These are phyloP conservation scores for Nitzschia inconspicua DNA, from an alignment of 108 stramenopile genomes.

Conservation along the genomic window DNA sequence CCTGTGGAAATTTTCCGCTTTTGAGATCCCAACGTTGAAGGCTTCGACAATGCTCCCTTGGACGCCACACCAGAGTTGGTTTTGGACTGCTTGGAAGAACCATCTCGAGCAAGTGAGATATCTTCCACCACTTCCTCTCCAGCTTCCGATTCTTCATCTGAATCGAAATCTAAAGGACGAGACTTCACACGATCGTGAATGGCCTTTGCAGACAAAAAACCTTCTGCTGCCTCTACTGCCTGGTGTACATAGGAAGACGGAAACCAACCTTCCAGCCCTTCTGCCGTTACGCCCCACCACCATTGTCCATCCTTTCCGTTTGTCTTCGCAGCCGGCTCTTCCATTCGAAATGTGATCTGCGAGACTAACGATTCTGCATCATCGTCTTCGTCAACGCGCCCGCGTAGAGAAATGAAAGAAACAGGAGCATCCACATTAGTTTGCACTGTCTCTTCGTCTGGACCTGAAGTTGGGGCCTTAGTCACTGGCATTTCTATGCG, in stretches of 20 bases:
- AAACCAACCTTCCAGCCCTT: slow-evolving; percentile 50
- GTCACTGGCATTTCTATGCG: not conserved
- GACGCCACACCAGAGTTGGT: not conserved
- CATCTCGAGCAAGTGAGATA: not conserved
- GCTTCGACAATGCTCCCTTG: not conserved
- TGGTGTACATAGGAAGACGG: slow-evolving; percentile 35
- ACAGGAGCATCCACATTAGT: slow-evolving; percentile 21
- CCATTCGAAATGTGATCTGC: slow-evolving; percentile 36
- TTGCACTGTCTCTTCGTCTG: slow-evolving; percentile 9
- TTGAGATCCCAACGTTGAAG: not conserved
- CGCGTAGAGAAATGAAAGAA: slow-evolving; percentile 11
- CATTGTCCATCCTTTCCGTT: slow-evolving; percentile 30
- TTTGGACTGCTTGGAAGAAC: not conserved
- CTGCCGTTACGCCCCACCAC: slow-evolving; percentile 47
- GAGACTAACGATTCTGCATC: slow-evolving; percentile 37
- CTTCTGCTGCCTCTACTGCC: slow-evolving; percentile 50
- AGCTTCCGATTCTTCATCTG: slow-evolving; percentile 25
- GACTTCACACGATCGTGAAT: slow-evolving; percentile 37
- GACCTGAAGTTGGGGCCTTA: not conserved
- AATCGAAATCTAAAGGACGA: slow-evolving; percentile 38
- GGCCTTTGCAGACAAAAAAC: slow-evolving; percentile 42
- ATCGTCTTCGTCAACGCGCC: slow-evolving; percentile 4
- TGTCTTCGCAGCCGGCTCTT: slow-evolving; percentile 14
- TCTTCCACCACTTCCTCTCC: slow-evolving; percentile 2
- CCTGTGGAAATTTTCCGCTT: not conserved